Base-by-base conservation (phyloP, 768 basidiomycete species). In the Rhodocollybia butyracea region DNA sequence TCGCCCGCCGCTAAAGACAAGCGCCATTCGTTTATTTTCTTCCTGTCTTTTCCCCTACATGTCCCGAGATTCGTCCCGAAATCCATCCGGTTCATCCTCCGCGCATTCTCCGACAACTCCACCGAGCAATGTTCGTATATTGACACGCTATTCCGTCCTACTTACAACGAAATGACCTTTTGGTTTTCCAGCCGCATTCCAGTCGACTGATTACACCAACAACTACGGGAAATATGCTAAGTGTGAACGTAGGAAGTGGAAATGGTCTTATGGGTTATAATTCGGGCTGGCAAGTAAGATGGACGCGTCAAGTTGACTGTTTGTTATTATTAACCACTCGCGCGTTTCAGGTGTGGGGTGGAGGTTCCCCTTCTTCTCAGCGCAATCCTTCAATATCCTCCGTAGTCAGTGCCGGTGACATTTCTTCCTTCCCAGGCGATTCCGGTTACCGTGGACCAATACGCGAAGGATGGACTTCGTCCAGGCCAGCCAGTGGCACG, bases 361-460 rank as follows among this genome's bases (percentile, higher is more conserved):
- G 79, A 60, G 63, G 73, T 38, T 64, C 77, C 27, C 75, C 80
- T 36, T 68, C 73, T 27, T 77, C 83, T 3, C 78, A 75, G 62
- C 76, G 83, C 59, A 86, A 85, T 60, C 72, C 83, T 21, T 87
- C 86, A 5, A 76, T 78, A 34, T 86, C 86, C 34, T 86, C 85
- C 4, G 78, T 74, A 19, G 66, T 81, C 17, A 82, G 83, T 61
- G 68, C 72, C 19, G 76, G 73, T 13, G 85, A 86, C 26, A 60
- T 78, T 19, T 69, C 77, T 10, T 67, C 76, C 30, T 70, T 71
- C 7, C 76, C 77, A 54, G 62, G 68, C 13, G 84, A 85, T 55
- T 59, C 72, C 39, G 66, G 65, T 51, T 83, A 78, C 59, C 81
- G 79, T 46, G 61, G 75, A 21, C 76, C 70, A 56, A 64, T 80